Conservation (phyloP, 139 green algal genomes). For the Medakamo hakoo region DNA sequence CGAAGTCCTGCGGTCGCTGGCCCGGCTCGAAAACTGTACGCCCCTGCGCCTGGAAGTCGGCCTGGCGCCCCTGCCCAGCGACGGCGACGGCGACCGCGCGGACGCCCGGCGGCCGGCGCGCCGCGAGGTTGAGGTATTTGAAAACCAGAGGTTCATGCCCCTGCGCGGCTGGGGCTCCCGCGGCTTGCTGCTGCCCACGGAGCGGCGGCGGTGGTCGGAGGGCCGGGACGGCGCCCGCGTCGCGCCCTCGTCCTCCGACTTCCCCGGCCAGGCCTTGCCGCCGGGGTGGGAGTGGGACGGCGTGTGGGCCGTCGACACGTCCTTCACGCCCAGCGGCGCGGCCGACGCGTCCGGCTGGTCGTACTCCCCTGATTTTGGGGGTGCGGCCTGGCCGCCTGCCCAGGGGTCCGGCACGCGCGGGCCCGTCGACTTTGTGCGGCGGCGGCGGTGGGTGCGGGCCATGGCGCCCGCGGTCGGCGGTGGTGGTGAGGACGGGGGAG, state of each 20-base stretch:
- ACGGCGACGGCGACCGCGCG: background rate
- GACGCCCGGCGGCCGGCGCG: background rate
- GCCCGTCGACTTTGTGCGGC: constrained; percentile 26
- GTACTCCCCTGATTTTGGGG: constrained; percentile 29
- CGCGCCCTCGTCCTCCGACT: constrained; percentile 12
- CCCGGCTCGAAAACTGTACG: background rate
- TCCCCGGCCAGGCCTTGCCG: constrained; percentile 23
- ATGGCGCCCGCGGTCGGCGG: constrained; percentile 4
- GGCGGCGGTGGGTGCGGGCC: constrained; percentile 32
- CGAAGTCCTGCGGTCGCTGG: background rate
- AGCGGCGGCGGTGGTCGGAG: constrained; percentile 43
- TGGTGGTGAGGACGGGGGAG: background rate
- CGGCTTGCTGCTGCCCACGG: constrained; percentile 23
- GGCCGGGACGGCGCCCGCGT: constrained; percentile 8
- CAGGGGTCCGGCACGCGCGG: constrained; percentile 9
- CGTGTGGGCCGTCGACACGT: constrained; percentile 52
- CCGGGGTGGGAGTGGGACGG: constrained; percentile 58
- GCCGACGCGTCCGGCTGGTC: constrained; percentile 51
- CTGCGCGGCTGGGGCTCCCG: constrained; percentile 26
- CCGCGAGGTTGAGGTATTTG: constrained; percentile 58
- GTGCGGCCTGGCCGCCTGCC: constrained; percentile 14
- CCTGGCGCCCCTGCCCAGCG: background rate
- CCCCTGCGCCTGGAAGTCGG: background rate
- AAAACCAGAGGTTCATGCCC: constrained; percentile 66
- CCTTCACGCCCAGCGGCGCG: constrained; percentile 8